These are phyloP conservation scores for Penicillium verrucosum DNA, from an alignment of 2,329 filamentous ascomycete genomes.

Conservation along the genomic window DNA sequence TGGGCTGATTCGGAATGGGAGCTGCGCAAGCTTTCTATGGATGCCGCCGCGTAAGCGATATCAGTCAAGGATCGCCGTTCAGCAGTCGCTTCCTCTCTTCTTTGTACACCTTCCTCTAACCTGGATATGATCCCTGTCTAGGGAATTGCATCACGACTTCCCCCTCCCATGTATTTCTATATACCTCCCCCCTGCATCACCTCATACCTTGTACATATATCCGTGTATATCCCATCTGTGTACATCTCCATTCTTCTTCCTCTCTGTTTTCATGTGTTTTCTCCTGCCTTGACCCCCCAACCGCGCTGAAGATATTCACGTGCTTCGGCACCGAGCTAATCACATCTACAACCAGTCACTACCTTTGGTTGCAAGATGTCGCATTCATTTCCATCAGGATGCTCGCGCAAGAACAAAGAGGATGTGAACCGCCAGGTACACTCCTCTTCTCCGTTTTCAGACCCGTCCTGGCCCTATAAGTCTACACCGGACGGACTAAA, in stretches of 20 bases:
- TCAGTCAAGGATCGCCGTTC: not conserved
- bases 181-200: constrained; percentile 1
- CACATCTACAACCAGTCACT: constrained; percentile 47
- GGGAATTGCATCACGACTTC: constrained; percentile 6
- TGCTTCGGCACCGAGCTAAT: constrained; percentile 51
- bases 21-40: constrained; percentile 68
- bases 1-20: constrained; percentile 74
- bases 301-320: constrained; percentile 32
- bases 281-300: not conserved
- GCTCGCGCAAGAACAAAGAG: constrained; percentile 49
- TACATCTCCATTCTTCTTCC: constrained; percentile 18
- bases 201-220: constrained; percentile 26
- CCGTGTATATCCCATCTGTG: constrained; percentile 19
- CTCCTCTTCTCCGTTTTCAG: constrained; percentile 50
- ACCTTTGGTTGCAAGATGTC: constrained; percentile 52
- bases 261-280: not conserved
- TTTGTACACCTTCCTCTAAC: not conserved
- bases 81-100: not conserved
- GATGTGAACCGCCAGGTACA: constrained; percentile 34
- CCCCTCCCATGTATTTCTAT: constrained; percentile 19
- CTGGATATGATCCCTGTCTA: not conserved
- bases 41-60: constrained; percentile 23
- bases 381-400: constrained; percentile 29
- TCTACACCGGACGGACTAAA: constrained; percentile 56
- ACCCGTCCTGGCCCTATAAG: constrained; percentile 49